Conservation (phyloP, 768 basidiomycete genomes). For the Tremella fuciformis region DNA sequence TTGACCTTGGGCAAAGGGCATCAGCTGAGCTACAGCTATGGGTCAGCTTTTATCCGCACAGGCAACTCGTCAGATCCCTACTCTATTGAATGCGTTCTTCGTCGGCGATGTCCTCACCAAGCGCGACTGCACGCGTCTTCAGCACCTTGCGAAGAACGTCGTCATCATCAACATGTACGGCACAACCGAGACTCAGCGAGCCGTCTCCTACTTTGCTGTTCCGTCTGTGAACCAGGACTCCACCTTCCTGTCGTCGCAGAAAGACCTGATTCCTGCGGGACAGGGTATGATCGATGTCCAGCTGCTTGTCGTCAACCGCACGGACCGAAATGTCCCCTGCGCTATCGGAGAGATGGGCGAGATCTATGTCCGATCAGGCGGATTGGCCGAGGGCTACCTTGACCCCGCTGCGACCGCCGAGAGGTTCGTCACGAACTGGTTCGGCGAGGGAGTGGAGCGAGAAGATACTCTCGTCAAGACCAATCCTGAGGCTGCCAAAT, state of each 20-base stretch:
- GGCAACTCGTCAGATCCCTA: constrained; percentile 75
- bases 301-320: constrained; percentile 88
- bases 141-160: constrained; percentile 86
- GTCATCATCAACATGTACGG: constrained; percentile 99
- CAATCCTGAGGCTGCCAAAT: constrained; percentile 59
- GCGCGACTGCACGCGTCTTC: constrained; percentile 90
- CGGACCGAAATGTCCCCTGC: constrained; percentile 77
- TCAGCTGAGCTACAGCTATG: constrained; percentile 62
- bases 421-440: constrained; percentile 97
- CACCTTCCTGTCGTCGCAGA: constrained; percentile 87
- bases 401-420: constrained; percentile 75
- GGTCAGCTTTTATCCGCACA: constrained; percentile 94
- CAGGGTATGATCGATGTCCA: constrained; percentile 98
- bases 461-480: constrained; percentile 67
- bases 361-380: constrained; percentile 95
- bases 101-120: constrained; percentile 99
- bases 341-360: constrained; percentile 96
- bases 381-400: constrained; percentile 90
- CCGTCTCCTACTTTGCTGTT: constrained; percentile 93
- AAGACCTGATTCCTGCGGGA: constrained; percentile 97
- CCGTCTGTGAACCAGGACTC: constrained; percentile 77
- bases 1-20: neutral
- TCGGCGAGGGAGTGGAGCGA: constrained; percentile 58
- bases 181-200: constrained; percentile 97
- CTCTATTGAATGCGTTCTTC: constrained; percentile 88